These are phyloP conservation scores for Aspergillus costaricaensis DNA, from an alignment of 2,329 filamentous ascomycete genomes.

Conservation along the genomic window DNA sequence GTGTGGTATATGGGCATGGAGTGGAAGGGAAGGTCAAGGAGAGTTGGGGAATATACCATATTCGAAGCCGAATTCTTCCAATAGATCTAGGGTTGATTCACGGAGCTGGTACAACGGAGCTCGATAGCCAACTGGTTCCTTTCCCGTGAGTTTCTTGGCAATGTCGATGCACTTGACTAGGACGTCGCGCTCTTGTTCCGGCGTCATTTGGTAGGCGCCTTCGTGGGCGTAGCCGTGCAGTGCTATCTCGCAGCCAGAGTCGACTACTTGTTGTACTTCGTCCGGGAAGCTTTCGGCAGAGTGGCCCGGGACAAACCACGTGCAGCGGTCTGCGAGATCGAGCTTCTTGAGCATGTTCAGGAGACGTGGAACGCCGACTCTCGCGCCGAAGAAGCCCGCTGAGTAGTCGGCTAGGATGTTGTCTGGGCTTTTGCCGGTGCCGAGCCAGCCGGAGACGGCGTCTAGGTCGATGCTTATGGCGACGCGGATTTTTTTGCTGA, in stretches of 20 bases:
- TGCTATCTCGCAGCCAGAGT: conserved; percentile 57
- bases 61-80: conserved; percentile 46
- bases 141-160: conserved; percentile 70
- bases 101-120: conserved; percentile 43
- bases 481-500: conserved; percentile 27
- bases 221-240: conserved; percentile 67
- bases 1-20: not conserved
- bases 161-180: conserved; percentile 73
- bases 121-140: conserved; percentile 57
- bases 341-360: conserved; percentile 57
- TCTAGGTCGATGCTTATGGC: conserved; percentile 56
- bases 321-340: conserved; percentile 54
- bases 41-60: conserved; percentile 33
- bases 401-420: conserved; percentile 60
- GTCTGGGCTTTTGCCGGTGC: conserved; percentile 47
- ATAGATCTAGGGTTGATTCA: conserved; percentile 42
- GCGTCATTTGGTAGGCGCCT: conserved; percentile 67
- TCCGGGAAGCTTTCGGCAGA: conserved; percentile 59
- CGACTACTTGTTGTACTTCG: conserved; percentile 53
- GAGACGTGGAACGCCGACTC: conserved; percentile 59
- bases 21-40: too few species aligned
- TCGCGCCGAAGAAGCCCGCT: conserved; percentile 57
- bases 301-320: conserved; percentile 64
- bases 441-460: conserved; percentile 62
- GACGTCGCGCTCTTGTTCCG: conserved; percentile 72